These are phyloP conservation scores for Syncephalastrum monosporum DNA, from an alignment of 371 early-diverging fungal genomes.

Conservation along the genomic window DNA sequence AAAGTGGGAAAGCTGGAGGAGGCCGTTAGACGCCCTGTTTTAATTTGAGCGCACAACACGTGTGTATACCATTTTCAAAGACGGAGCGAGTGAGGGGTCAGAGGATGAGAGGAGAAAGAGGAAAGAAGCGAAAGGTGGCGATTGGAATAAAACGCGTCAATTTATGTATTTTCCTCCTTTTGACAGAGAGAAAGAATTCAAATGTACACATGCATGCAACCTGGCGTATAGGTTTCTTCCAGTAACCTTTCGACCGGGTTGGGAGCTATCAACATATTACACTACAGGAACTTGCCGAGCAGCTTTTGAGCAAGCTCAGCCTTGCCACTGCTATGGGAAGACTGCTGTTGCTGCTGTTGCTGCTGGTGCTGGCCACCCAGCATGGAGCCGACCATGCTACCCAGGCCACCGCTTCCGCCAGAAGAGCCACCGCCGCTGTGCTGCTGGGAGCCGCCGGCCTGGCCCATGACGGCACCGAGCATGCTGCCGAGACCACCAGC, in stretches of 20 bases:
- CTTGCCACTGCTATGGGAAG: constrained; percentile 1
- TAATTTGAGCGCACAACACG: constrained; percentile 3
- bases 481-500: constrained; percentile 23
- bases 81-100: neutral
- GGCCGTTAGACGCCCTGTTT: neutral
- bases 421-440: constrained; percentile 16
- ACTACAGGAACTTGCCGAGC: constrained; percentile 11
- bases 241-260: too few relatives aligned
- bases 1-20: constrained; percentile 1
- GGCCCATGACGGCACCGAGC: constrained; percentile 28
- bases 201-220: too few relatives aligned
- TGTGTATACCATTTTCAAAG: constrained; percentile 6
- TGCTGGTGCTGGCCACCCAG: constrained; percentile 21
- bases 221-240: too few relatives aligned
- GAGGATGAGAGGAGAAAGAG: neutral
- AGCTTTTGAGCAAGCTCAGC: constrained; percentile 7
- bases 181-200: too few relatives aligned
- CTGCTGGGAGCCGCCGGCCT: constrained; percentile 19
- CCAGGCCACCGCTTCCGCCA: constrained; percentile 19
- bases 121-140: neutral
- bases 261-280: too few relatives aligned
- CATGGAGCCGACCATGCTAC: constrained; percentile 32
- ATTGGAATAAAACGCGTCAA: neutral
- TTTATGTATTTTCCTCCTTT: too few relatives aligned
- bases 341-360: neutral